These are phyloP conservation scores for Botryotinia convoluta DNA, from an alignment of 2,329 filamentous ascomycete species.

Conservation along the genomic window DNA sequence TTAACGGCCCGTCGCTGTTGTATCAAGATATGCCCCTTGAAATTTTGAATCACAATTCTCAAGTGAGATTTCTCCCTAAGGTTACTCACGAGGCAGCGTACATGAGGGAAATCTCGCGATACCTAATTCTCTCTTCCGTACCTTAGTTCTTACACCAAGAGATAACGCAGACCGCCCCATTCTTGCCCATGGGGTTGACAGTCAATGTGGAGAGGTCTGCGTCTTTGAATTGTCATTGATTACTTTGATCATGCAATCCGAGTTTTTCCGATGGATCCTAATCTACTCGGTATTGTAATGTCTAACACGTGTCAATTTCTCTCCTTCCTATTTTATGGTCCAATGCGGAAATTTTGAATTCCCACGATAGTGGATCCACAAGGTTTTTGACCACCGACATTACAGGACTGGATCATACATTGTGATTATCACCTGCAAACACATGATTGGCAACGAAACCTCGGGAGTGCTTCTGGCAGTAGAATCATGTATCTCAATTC, in stretches of 20 bases:
- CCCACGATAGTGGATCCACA: not conserved
- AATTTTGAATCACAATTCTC: not conserved
- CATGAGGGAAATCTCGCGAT: not conserved
- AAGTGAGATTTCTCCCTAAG: not conserved
- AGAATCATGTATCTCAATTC: not conserved
- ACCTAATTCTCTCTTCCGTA: slow-evolving; percentile 4
- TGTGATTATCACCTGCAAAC: not conserved
- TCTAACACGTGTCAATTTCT: slow-evolving; percentile 3
- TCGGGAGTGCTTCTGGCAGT: not conserved
- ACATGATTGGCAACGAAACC: not conserved
- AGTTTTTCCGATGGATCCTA: not conserved
- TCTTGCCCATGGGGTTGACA: not conserved
- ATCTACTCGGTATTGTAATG: not conserved
- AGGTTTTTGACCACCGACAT: not conserved
- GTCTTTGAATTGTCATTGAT: not conserved
- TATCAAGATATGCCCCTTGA: not conserved
- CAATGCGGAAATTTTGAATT: not conserved
- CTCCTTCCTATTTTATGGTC: not conserved
- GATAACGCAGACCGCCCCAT: not conserved
- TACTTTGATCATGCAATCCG: not conserved
- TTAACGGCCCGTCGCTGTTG: not conserved
- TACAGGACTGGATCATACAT: not conserved
- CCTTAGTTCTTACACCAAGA: not conserved
- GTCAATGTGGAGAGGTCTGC: not conserved
- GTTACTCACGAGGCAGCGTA: not conserved